Base-by-base conservation (phyloP, 2,329 filamentous ascomycete genomes). In the Aspergillus intermedius region DNA sequence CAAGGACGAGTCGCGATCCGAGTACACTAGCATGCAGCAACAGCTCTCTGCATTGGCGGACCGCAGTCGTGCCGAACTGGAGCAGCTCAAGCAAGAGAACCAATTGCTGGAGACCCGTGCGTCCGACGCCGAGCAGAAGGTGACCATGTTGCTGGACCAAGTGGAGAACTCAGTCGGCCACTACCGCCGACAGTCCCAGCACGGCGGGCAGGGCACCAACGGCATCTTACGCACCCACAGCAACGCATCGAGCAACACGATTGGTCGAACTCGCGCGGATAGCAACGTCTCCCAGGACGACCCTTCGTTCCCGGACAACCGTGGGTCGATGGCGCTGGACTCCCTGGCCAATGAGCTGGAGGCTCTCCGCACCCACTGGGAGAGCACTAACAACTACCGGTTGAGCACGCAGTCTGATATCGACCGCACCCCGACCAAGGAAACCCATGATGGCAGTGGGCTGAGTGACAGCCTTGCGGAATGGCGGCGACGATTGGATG, bases 111-210 rank as follows among this genome's bases (percentile, higher is more conserved):
- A 97, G 66, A 82, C 83, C 58, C 87, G 91, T 40, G 91, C 91
- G 5, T 77, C 82, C 45, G 91, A 96, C 66, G 93, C 93, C 1
- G 93, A 98, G 72, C 84, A 88, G 56, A 95, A 95, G 63, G 93
- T 98, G 19, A 88, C 88, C 28, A 80, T 95, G 61, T 82, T 98
- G 44, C 82, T 98, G 10, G 90, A 97, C 66, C 91, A 97, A 64
- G 91, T 98, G 34, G 91, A 95, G 68, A 83, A 84, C 37, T 95
- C 89, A 3, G 93, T 98, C 13, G 91, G 93, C 70, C 95, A 88
- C 66, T 97, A 97, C 69, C 87, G 93, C 48, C 87, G 93, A 37
- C 89, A 82, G 59, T 81, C 80, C 4, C 75, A 81, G 54, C 64
- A 69, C 49, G 63, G 61, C 44, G 60, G 70, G 10, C 22, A 28